Evolutionary conservation across 495 filamentous ascomycete genomes (phyloP).

Genomic region (Tuber brumale): DNA sequence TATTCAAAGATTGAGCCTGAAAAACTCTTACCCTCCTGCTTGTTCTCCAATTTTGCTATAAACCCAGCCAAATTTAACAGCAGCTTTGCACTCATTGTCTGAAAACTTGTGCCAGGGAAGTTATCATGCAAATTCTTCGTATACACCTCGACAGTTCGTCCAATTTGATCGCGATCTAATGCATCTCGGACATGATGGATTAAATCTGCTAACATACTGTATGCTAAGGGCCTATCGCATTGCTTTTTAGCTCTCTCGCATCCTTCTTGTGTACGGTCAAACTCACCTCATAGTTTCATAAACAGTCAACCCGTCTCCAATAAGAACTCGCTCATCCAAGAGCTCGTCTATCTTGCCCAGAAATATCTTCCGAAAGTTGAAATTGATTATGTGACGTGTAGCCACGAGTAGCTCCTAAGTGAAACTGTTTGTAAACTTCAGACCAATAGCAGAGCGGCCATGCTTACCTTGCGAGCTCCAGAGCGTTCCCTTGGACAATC

Average conservation of each 20-base stretch:
- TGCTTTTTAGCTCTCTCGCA: background rate
- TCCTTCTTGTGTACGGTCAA: background rate
- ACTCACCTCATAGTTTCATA: conserved; percentile 74
- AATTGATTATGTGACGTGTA: conserved; percentile 97
- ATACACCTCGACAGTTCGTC: conserved; percentile 91
- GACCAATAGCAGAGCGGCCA: background rate
- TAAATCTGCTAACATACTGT: conserved; percentile 96
- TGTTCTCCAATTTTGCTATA: conserved; percentile 84
- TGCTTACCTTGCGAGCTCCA: conserved; percentile 62
- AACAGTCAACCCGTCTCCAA: conserved; percentile 92
- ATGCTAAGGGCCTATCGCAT: conserved; percentile 66
- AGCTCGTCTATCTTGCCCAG: conserved; percentile 90
- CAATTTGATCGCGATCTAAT: conserved; percentile 77
- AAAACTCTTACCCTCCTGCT: conserved; percentile 54
- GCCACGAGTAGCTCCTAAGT: conserved; percentile 76
- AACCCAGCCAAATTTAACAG: conserved; percentile 95
- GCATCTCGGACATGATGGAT: conserved; percentile 94
- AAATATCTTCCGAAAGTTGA: conserved; percentile 95
- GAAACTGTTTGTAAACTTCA: conserved; percentile 14
- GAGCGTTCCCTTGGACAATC: conserved; percentile 94
- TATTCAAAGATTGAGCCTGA: background rate
- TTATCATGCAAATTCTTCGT: conserved; percentile 93
- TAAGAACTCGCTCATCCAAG: conserved; percentile 83
- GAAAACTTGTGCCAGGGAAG: conserved; percentile 96
- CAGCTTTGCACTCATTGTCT: conserved; percentile 98